phyloP scores from a whole-genome alignment of 2,329 filamentous ascomycete species.

The Penicillium sclerotigenum region DNA sequence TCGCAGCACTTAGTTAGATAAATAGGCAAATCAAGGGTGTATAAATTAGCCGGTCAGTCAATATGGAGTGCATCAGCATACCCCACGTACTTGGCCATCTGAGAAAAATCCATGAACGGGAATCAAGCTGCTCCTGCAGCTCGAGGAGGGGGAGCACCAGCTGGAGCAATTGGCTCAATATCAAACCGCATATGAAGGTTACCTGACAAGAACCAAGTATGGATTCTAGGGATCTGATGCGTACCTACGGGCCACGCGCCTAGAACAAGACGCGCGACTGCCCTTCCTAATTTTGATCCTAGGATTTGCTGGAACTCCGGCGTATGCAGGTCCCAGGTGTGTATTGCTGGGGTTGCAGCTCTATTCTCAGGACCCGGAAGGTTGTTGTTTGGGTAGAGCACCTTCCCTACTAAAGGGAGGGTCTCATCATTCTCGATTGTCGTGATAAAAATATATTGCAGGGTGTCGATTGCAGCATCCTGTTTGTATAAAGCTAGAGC shows the following conservation, averaged over 20 bases:
- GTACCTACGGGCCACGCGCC: background rate
- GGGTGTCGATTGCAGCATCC: background rate
- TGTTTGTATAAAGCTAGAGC: background rate
- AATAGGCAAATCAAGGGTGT: background rate
- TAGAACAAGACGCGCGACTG: background rate
- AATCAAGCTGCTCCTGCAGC: background rate
- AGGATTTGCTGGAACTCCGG: background rate
- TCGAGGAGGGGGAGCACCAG: too few relatives aligned
- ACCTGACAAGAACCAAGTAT: background rate
- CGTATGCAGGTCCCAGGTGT: background rate
- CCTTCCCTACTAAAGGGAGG: background rate
- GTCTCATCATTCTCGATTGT: background rate
- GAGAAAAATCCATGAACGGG: background rate
- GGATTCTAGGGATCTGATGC: background rate
- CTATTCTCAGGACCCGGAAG: accelerated
- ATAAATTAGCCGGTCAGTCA: background rate
- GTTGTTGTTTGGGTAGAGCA: background rate
- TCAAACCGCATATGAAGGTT: background rate
- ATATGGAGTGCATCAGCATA: too few relatives aligned
- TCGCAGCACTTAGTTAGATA: background rate
- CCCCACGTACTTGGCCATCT: background rate
- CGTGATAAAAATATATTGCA: background rate
- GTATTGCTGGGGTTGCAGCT: too few relatives aligned
- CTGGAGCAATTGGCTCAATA: background rate
- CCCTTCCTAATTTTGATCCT: background rate